phyloP scores from a whole-genome alignment of 2,329 filamentous ascomycete genomes.

The Talaromyces sp. region DNA sequence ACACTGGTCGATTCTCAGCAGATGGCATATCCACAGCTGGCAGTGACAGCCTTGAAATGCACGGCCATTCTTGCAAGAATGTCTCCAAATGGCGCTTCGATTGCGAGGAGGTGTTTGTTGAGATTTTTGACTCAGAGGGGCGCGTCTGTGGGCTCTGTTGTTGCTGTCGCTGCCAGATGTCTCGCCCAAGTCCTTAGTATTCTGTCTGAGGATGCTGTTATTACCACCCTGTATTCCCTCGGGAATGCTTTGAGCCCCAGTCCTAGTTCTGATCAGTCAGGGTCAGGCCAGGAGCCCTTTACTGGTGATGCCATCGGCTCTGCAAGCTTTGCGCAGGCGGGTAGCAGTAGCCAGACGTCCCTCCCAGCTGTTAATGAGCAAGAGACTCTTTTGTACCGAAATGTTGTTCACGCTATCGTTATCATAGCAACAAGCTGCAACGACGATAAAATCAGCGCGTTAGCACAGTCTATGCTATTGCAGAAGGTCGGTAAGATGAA shows the following conservation, averaged over 20 bases:
- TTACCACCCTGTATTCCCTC: conserved; percentile 94
- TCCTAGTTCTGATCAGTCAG: conserved; percentile 52
- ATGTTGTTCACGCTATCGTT: conserved; percentile 93
- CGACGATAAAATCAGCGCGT: conserved; percentile 88
- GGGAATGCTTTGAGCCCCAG: conserved; percentile 88
- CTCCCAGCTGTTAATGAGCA: conserved; percentile 74
- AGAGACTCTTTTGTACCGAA: conserved; percentile 76
- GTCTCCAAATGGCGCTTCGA: conserved; percentile 71
- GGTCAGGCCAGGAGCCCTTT: conserved; percentile 36
- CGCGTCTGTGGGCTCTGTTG: conserved; percentile 64
- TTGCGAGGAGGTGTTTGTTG: conserved; percentile 76
- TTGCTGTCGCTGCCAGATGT: conserved; percentile 78
- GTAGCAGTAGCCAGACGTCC: conserved; percentile 62
- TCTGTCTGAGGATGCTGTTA: conserved; percentile 88
- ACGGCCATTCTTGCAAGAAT: conserved; percentile 80
- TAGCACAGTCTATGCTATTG: conserved; percentile 93
- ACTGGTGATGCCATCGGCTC: conserved; percentile 48
- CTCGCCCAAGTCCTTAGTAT: conserved; percentile 78
- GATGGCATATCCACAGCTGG: conserved; percentile 78
- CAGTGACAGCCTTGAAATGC: conserved; percentile 75
- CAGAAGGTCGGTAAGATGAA: conserved; percentile 91
- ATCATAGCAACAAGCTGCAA: conserved; percentile 79
- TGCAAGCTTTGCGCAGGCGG: conserved; percentile 38
- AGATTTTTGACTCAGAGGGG: conserved; percentile 85
- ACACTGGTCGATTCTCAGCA: conserved; percentile 76